Conservation (phyloP, 345 rosid species). For the Pseudoturritis turrita region DNA sequence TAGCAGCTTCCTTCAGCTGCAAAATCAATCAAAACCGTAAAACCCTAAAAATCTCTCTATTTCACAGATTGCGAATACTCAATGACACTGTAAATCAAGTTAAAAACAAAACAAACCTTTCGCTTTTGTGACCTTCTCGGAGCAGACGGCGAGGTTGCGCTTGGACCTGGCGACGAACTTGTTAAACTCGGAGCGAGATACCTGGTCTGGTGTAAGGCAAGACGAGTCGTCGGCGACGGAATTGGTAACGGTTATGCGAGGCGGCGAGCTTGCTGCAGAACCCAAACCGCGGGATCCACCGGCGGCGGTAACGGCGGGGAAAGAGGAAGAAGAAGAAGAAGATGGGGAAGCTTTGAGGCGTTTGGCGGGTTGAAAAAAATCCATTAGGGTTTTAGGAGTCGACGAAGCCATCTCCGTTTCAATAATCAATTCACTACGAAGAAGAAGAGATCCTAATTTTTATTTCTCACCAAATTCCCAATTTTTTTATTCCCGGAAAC, state of each 20-base stretch:
- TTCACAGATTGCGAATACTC: not conserved
- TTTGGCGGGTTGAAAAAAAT: conserved; percentile 68
- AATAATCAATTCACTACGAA: not conserved
- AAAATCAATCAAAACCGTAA: not conserved
- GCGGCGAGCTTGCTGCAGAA: conserved; percentile 16
- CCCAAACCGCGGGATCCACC: conserved; percentile 11
- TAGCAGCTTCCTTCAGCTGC: conserved; percentile 38
- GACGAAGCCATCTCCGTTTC: conserved; percentile 45
- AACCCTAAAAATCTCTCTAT: not conserved
- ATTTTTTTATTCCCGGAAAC: not conserved
- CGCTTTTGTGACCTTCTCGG: conserved; percentile 47
- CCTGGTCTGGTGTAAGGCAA: conserved; percentile 47
- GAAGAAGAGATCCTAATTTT: not conserved
- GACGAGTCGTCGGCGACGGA: conserved; percentile 29
- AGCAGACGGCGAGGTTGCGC: conserved; percentile 63
- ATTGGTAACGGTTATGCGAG: conserved; percentile 9
- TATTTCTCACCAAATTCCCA: not conserved
- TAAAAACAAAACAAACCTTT: conserved; percentile 34
- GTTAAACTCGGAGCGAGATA: conserved; percentile 57
- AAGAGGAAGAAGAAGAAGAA: conserved; percentile 23
- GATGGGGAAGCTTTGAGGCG: conserved; percentile 50
- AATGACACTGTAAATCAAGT: not conserved
- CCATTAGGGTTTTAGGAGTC: conserved; percentile 54
- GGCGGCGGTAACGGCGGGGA: conserved; percentile 13
- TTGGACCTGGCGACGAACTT: conserved; percentile 59